phyloP scores from a whole-genome alignment of 176 grass and related monocot genomes.

The Oryza longistaminata region DNA sequence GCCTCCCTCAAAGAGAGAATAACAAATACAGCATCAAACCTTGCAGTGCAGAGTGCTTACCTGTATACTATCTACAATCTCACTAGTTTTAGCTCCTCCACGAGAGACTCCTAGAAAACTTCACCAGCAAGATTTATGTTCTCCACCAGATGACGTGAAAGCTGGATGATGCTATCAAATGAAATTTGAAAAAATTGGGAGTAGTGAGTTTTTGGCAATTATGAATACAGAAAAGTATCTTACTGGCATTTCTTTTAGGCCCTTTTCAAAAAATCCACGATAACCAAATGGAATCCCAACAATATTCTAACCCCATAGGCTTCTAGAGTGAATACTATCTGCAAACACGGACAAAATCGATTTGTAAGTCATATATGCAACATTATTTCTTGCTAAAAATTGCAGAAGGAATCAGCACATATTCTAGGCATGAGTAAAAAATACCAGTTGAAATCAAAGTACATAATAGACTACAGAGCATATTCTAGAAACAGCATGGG shows the following conservation, averaged over 20 bases:
- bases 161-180: constrained; percentile 49
- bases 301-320: constrained; percentile 88
- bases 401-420: not conserved
- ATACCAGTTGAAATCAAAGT: not conserved
- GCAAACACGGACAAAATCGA: not conserved
- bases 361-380: not conserved
- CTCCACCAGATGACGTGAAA: constrained; percentile 82
- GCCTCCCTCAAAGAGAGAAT: not conserved
- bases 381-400: not conserved
- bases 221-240: constrained; percentile 24
- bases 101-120: constrained; percentile 91
- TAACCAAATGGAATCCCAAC: constrained; percentile 93
- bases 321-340: constrained; percentile 81
- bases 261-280: constrained; percentile 88
- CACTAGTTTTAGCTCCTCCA: constrained; percentile 78
- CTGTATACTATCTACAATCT: constrained; percentile 93
- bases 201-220: not conserved
- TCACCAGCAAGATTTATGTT: constrained; percentile 96
- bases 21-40: not conserved
- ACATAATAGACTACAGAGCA: constrained; percentile 4
- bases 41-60: constrained; percentile 44
- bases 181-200: not conserved
- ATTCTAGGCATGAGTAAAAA: not conserved
- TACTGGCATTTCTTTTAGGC: constrained; percentile 86
- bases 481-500: not conserved